Conservation (phyloP, 257 asterid genomes). For the Vinca minor region DNA sequence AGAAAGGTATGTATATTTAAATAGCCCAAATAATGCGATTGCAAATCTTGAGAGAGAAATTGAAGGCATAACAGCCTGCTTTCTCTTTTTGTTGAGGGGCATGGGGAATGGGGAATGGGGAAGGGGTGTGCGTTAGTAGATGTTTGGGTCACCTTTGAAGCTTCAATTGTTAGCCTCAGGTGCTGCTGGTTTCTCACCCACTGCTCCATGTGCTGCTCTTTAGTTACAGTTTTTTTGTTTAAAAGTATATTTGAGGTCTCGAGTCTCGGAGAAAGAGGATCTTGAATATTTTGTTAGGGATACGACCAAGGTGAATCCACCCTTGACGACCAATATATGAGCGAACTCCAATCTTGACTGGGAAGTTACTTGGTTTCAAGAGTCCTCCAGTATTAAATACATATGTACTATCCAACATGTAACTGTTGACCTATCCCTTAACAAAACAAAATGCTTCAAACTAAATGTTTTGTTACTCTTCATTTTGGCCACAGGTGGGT, state of each 20-base stretch:
- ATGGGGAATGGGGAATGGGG: too few species aligned
- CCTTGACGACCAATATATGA: background rate
- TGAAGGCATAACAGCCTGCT: background rate
- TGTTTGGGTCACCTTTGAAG: background rate
- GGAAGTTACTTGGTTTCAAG: background rate
- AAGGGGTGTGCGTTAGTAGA: background rate
- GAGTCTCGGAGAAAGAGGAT: background rate
- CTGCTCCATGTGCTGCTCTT: background rate
- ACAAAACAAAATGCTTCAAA: background rate
- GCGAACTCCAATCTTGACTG: background rate
- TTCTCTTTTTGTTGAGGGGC: too few species aligned
- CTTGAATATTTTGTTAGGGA: background rate
- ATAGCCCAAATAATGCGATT: background rate
- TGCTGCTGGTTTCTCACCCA: background rate
- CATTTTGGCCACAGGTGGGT: slow-evolving; percentile 58
- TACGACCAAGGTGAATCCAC: background rate
- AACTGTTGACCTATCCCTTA: background rate
- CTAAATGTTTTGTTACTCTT: too few species aligned
- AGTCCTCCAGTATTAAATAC: background rate
- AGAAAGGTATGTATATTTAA: slow-evolving; percentile 43
- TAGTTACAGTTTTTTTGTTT: background rate
- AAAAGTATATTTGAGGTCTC: background rate
- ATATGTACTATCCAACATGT: background rate
- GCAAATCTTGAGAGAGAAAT: background rate
- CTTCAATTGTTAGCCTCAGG: background rate